Conservation (phyloP, 2,329 filamentous ascomycete genomes). For the Verticillium longisporum region DNA sequence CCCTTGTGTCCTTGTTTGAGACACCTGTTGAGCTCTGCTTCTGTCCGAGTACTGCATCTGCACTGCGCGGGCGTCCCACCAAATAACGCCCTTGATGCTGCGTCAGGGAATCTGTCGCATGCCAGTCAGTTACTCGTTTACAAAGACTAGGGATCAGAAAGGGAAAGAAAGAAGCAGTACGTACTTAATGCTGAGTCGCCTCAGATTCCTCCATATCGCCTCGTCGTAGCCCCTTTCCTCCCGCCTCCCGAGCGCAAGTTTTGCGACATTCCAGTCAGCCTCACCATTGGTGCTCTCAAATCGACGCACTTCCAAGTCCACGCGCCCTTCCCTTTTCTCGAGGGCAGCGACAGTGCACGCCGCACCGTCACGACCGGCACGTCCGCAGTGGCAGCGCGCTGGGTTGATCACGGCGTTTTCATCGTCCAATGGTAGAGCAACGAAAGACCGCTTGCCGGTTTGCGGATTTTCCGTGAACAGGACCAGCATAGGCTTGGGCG, state of each 20-base stretch:
- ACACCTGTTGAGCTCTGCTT: conserved; percentile 16
- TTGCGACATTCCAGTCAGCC: conserved; percentile 21
- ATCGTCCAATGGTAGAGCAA: conserved; percentile 23
- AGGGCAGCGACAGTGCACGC: conserved; percentile 9
- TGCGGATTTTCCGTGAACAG: conserved; percentile 20
- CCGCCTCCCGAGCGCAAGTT: conserved; percentile 14
- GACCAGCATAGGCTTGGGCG: conserved; percentile 25
- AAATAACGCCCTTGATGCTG: conserved; percentile 15
- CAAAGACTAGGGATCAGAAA: too few species aligned
- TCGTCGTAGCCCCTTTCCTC: conserved; percentile 6
- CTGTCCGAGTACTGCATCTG: conserved; percentile 16
- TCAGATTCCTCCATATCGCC: conserved; percentile 16
- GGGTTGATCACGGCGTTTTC: conserved; percentile 22
- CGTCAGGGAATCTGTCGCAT: conserved; percentile 12
- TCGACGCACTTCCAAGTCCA: conserved; percentile 16
- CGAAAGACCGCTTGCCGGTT: conserved; percentile 17
- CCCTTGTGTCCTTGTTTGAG: conserved; percentile 18
- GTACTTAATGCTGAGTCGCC: conserved; percentile 20
- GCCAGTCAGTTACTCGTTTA: background rate
- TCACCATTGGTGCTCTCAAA: conserved; percentile 15
- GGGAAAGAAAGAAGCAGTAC: background rate
- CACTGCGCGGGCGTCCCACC: conserved; percentile 19
- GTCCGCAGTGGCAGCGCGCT: conserved; percentile 25
- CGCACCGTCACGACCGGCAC: conserved; percentile 16
- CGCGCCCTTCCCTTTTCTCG: conserved; percentile 18